Percentiles rank a stretch among this genome's conserved stretches.
phyloP scores from a whole-genome alignment of 176 grass and related monocot species.

The Oryza meridionalis region DNA sequence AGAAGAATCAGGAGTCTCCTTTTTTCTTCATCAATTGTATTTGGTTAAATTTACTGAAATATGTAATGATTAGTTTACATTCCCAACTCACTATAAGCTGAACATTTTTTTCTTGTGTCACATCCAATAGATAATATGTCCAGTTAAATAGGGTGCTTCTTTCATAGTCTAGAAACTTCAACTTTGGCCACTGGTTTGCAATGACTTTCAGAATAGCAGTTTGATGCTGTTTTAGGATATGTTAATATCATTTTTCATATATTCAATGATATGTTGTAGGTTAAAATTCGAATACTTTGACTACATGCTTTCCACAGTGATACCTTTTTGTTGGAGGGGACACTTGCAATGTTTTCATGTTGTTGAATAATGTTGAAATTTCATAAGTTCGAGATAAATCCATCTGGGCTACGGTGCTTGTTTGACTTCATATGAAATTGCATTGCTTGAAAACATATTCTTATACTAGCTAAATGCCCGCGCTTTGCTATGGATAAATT shows the following conservation, averaged over 20 bases:
- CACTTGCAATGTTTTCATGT: neutral
- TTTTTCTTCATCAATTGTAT: slow-evolving; percentile 2
- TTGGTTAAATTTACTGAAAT: slow-evolving; percentile 13
- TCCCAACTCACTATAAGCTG: slow-evolving; percentile 2
- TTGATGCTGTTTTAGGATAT: neutral
- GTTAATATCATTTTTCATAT: neutral
- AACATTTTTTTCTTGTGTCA: neutral
- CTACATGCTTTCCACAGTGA: neutral
- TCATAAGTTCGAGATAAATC: neutral
- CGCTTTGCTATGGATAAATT: too few species aligned
- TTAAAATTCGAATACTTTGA: neutral
- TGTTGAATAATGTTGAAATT: neutral
- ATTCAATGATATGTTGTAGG: neutral
- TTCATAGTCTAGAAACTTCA: neutral
- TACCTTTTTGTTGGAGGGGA: neutral
- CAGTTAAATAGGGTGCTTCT: neutral
- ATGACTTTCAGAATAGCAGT: neutral
- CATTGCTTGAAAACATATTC: neutral
- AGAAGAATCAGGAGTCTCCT: neutral
- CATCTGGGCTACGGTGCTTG: neutral
- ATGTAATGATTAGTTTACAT: neutral
- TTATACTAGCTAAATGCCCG: neutral
- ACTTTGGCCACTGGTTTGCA: neutral
- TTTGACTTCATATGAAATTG: neutral
- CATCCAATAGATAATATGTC: neutral